Base-by-base conservation (phyloP, 2,329 filamentous ascomycete genomes). In the Paracorniculantispora psalliotae region DNA sequence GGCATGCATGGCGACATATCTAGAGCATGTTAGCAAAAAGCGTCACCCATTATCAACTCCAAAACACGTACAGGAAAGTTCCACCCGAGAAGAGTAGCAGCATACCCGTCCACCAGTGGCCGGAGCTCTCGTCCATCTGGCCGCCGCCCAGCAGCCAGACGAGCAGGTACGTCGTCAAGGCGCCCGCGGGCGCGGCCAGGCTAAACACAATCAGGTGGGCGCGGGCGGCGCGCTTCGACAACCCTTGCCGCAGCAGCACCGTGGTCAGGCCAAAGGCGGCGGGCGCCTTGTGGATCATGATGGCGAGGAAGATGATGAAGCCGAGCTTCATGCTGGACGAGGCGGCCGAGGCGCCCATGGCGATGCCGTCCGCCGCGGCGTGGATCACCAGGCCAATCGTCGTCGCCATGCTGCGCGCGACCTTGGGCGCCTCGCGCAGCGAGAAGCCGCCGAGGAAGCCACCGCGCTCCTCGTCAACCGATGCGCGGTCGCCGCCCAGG, bases 1-100 rank as follows among this genome's bases (percentile, higher is more conserved):
- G 1, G 92, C 92, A 70, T 99, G 94, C 92, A 97, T 97, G 1
- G 94, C 94, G 46, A 99, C 94, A 69, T 97, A 96, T 66, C 91
- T 96, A 63, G 10, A 48, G 19, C 23, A 23, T 15, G 23, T 50
- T 62, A 70, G 67, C 59, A 50, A 61, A 52, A 21, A n/a, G 5
- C 41, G 26, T n/a, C 21, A 37, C 21, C 13, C 35, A 5, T 12
- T 21, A 21, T 23, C 33, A 9, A 37, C 23, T 19, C 41, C 6
- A 60, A 23, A 25, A 17, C 30, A 72, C 90, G 83, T 77, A 97
- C 88, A 99, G 75, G 70, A 99, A 99, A 0, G 94, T 99, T 17
- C 94, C 94, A 0, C 89, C 94, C 0, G 91, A 96, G 71, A 99
- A 99, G n/a, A 97, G 78, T 9, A 99, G 77, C 46, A 97, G 77